Percentiles rank a stretch among this genome's conserved stretches.
Evolutionary conservation across 2,329 filamentous ascomycete genomes (phyloP).

Genomic region (Colletotrichum shisoi): DNA sequence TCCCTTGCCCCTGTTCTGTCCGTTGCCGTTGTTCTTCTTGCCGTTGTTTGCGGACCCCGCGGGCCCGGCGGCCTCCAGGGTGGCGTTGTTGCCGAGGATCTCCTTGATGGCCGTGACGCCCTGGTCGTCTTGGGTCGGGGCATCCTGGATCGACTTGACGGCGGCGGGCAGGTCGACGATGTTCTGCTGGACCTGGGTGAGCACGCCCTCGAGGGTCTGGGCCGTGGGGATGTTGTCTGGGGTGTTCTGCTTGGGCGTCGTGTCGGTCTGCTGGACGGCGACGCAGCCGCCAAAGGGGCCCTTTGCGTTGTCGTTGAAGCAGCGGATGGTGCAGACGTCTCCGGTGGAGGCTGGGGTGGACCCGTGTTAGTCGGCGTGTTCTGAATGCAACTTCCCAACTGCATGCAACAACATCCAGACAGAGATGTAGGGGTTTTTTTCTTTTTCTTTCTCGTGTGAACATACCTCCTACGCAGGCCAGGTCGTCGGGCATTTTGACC

Average conservation of each 20-base stretch:
- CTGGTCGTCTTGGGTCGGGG: slow-evolving; percentile 44
- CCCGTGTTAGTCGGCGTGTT: slow-evolving; percentile 17
- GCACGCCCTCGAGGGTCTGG: slow-evolving; percentile 55
- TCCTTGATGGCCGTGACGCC: slow-evolving; percentile 53
- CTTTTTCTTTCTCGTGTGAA: neutral
- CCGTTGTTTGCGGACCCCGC: slow-evolving; percentile 14
- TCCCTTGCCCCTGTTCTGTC: neutral
- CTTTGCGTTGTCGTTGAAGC: slow-evolving; percentile 64
- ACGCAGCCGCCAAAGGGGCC: slow-evolving; percentile 68
- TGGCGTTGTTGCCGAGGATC: slow-evolving; percentile 47
- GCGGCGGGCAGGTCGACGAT: slow-evolving; percentile 57
- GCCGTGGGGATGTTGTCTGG: slow-evolving; percentile 56
- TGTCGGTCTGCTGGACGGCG: slow-evolving; percentile 64
- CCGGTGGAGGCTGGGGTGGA: slow-evolving; percentile 58
- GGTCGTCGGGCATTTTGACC: slow-evolving; percentile 59
- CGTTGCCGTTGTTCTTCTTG: neutral
- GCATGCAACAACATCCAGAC: too few relatives aligned
- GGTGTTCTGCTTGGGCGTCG: slow-evolving; percentile 52
- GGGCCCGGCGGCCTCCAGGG: slow-evolving; percentile 47
- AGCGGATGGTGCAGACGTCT: slow-evolving; percentile 66
- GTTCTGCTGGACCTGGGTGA: slow-evolving; percentile 60
- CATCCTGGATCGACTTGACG: slow-evolving; percentile 55
- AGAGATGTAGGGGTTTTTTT: too few relatives aligned
- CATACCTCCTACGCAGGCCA: slow-evolving; percentile 60
- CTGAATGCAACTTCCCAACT: neutral